A percentile compares a stretch with the other conserved stretches of the same genome.
Conservation (phyloP, 2,329 filamentous ascomycete genomes). For the Fusarium nurragi region DNA sequence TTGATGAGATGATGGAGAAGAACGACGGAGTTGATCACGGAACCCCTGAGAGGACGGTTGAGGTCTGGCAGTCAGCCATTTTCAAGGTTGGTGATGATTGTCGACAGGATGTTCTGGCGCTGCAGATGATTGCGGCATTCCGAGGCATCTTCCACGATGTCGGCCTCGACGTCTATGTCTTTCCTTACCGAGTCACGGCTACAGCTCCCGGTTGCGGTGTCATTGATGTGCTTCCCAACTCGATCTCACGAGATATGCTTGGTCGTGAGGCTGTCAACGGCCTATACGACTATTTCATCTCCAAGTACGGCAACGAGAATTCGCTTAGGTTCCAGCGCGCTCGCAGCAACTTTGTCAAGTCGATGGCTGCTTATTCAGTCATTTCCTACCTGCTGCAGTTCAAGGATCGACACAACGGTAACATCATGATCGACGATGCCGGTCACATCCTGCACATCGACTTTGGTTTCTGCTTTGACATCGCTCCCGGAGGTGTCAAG, state of each 20-base stretch:
- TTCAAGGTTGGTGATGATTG: conserved; percentile 99
- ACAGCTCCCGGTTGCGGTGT: conserved; percentile 97
- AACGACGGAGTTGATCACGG: conserved; percentile 51
- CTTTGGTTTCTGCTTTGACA: conserved; percentile 99
- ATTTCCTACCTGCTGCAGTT: conserved; percentile 98
- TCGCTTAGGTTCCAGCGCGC: conserved; percentile 94
- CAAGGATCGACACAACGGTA: conserved; percentile 99
- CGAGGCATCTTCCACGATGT: conserved; percentile 95
- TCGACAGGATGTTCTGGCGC: conserved; percentile 92
- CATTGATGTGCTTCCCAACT: conserved; percentile 97
- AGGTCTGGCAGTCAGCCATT: conserved; percentile 99
- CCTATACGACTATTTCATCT: conserved; percentile 97
- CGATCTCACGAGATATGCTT: conserved; percentile 98
- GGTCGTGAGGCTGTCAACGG: conserved; percentile 98
- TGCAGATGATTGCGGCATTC: conserved; percentile 98
- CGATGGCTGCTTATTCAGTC: conserved; percentile 97
- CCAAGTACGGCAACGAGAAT: conserved; percentile 96
- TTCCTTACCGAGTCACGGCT: conserved; percentile 95
- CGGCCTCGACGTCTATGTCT: conserved; percentile 95
- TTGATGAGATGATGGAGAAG: conserved; percentile 62
- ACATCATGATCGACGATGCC: conserved; percentile 99
- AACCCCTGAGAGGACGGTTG: conserved; percentile 69
- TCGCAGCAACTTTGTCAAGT: conserved; percentile 97
- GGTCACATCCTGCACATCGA: conserved; percentile 99
- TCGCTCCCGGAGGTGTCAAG: conserved; percentile 93